phyloP scores from a whole-genome alignment of 177 flowering plant genomes.

The Telopea speciosissima region DNA sequence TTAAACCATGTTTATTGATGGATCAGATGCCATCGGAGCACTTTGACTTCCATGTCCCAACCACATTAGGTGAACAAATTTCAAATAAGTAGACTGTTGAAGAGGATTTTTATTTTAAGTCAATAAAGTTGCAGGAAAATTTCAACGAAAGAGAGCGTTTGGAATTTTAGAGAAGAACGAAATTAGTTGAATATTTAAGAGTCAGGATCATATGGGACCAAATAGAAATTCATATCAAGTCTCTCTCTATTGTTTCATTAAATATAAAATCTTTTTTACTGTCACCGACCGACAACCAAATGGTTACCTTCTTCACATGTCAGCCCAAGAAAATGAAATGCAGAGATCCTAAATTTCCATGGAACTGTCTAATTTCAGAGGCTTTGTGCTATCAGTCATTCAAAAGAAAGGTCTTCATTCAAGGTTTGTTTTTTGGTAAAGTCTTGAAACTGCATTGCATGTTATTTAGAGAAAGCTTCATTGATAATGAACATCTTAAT shows the following conservation, averaged over 20 bases:
- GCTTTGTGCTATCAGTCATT: neutral
- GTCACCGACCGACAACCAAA: slow-evolving; percentile 2
- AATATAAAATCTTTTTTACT: neutral
- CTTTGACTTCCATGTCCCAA: no score
- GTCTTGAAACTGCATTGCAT: no score
- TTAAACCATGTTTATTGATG: no score
- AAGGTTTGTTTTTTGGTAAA: no score
- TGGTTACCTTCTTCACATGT: neutral
- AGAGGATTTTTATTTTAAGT: neutral
- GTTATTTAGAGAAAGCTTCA: neutral
- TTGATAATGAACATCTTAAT: neutral
- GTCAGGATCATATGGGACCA: neutral
- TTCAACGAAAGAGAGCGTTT: neutral
- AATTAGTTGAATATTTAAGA: neutral
- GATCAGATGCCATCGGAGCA: no score
- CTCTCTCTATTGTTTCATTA: neutral
- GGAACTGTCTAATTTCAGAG: neutral
- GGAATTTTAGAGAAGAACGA: neutral
- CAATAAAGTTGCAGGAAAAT: neutral
- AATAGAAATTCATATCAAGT: neutral
- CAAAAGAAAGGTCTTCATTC: no score
- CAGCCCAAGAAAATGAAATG: neutral
- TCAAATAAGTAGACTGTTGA: no score
- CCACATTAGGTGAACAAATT: no score
- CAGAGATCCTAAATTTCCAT: slow-evolving; percentile 2